These are phyloP conservation scores for Yarrowia bubula DNA, from an alignment of 805 yeast species.

Conservation along the genomic window DNA sequence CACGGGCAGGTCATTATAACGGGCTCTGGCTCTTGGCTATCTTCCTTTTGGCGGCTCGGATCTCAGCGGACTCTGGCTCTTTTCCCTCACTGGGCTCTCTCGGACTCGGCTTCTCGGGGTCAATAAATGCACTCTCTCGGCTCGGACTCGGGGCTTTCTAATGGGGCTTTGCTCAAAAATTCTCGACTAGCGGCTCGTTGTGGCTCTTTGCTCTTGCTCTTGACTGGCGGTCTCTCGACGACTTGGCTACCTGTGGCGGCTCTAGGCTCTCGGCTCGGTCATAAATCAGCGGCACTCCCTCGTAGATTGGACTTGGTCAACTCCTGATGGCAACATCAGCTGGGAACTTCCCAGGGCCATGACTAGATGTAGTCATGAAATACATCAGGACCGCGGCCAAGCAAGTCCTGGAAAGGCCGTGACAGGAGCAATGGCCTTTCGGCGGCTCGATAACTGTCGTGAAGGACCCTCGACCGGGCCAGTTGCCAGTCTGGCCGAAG, in stretches of 20 bases:
- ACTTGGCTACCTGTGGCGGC: constrained; percentile 19
- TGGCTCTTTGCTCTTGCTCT: constrained; percentile 1
- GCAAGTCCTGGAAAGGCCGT: not conserved
- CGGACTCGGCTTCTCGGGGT: constrained; percentile 17
- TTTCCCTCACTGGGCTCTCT: not conserved
- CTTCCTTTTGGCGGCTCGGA: constrained; percentile 17
- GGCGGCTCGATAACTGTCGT: not conserved
- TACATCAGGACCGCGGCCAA: constrained; percentile 7
- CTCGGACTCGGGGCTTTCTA: constrained; percentile 10
- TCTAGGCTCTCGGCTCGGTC: constrained; percentile 10
- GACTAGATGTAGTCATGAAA: not conserved
- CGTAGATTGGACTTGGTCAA: too few relatives aligned
- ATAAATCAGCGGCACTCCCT: constrained; percentile 1
- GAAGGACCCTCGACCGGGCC: constrained; percentile 13
- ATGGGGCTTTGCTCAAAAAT: constrained; percentile 19
- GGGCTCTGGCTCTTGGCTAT: constrained; percentile 24
- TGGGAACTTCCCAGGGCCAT: constrained; percentile 16
- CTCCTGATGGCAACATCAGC: constrained; percentile 5
- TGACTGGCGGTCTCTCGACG: constrained; percentile 19
- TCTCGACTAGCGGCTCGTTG: constrained; percentile 14
- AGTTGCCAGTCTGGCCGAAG: constrained; percentile 15
- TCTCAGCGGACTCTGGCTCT: constrained; percentile 8
- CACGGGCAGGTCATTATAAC: constrained; percentile 9
- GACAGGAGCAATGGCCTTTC: not conserved
- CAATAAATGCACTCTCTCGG: constrained; percentile 5